Evolutionary conservation across 257 asterid species (phyloP).

Genomic region (Oldenlandia corymbosa): DNA sequence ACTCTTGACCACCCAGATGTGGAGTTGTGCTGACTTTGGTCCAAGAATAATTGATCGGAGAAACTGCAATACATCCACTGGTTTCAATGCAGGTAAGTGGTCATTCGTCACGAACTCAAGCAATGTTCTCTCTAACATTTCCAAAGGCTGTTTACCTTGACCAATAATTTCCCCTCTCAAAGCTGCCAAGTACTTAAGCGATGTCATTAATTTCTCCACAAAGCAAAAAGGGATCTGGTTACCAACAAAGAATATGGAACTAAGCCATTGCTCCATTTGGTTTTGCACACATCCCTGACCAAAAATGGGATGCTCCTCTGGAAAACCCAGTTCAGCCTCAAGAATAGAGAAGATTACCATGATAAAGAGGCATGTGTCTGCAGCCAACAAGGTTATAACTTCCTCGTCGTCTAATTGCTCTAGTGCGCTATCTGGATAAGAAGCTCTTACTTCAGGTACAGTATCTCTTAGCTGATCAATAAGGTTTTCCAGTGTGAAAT

Average conservation of each 20-base stretch:
- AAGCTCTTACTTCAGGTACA: neutral
- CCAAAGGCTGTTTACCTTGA: neutral
- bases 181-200: neutral
- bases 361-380: slow-evolving; percentile 16
- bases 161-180: neutral
- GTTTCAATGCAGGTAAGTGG: neutral
- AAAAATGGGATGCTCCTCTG: neutral
- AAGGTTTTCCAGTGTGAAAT: neutral
- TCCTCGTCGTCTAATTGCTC: neutral
- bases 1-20: neutral
- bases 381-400: neutral
- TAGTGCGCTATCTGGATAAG: neutral
- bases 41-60: neutral
- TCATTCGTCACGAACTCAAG: neutral
- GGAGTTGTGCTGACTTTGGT: neutral
- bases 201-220: neutral
- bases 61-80: neutral
- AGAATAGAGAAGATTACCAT: slow-evolving; percentile 1
- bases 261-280: neutral
- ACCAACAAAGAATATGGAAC: slow-evolving; percentile 5
- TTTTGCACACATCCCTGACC: neutral
- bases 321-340: neutral
- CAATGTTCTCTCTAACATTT: neutral
- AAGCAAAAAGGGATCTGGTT: neutral
- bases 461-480: neutral